phyloP scores from a whole-genome alignment of 495 filamentous ascomycete genomes.

The Hyaloscypha bicolor region DNA sequence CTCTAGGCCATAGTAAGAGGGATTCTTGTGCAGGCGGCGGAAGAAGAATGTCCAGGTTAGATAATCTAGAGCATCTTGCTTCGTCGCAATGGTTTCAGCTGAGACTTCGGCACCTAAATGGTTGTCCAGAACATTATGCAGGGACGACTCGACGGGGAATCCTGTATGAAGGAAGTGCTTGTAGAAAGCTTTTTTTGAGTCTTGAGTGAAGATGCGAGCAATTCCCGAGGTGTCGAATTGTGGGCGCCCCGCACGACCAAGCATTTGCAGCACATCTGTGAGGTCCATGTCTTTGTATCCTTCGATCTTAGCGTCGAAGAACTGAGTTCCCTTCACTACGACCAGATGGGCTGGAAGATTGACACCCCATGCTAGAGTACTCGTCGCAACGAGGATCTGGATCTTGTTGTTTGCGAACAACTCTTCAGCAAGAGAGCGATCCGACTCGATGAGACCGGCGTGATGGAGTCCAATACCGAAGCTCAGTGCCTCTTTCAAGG shows the following conservation, averaged over 20 bases:
- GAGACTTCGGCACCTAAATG: constrained; percentile 96
- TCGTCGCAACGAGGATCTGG: constrained; percentile 94
- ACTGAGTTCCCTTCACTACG: constrained; percentile 97
- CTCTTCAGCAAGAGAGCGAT: constrained; percentile 88
- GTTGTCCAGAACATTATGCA: constrained; percentile 96
- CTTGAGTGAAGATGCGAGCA: constrained; percentile 95
- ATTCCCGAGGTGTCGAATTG: constrained; percentile 97
- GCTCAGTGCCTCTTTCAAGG: constrained; percentile 84
- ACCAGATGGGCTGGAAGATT: constrained; percentile 97
- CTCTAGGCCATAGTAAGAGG: constrained; percentile 95
- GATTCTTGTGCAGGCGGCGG: constrained; percentile 95
- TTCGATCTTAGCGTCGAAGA: constrained; percentile 96
- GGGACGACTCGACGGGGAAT: constrained; percentile 93
- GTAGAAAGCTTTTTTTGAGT: constrained; percentile 99
- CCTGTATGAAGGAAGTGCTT: constrained; percentile 99
- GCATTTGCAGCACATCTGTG: constrained; percentile 98
- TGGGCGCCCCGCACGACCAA: constrained; percentile 91
- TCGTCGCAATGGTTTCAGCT: constrained; percentile 85
- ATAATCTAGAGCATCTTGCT: constrained; percentile 97
- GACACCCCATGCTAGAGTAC: constrained; percentile 96
- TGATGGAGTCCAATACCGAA: constrained; percentile 98
- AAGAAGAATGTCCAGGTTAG: constrained; percentile 99
- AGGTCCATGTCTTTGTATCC: constrained; percentile 99
- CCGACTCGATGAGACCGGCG: constrained; percentile 92
- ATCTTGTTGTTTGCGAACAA: constrained; percentile 98